Base-by-base conservation (phyloP, 2,329 filamentous ascomycete genomes). In the Phaeosphaeria sp. region DNA sequence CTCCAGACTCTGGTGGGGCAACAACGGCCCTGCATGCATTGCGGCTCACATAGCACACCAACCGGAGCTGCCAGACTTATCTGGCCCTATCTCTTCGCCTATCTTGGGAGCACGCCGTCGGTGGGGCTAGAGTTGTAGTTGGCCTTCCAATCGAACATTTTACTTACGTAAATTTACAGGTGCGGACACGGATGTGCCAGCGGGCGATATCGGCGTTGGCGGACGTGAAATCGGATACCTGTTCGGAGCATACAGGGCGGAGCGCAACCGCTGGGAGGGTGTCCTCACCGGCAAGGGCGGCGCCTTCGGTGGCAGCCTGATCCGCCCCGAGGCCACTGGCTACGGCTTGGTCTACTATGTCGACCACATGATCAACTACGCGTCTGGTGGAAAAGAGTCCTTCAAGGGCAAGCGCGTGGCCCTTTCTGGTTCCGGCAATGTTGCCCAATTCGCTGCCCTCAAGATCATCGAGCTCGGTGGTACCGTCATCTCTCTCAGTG, bases 401-500 rank as follows among this genome's bases (percentile, higher is more conserved):
- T 96, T 96, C 83, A 81, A 86, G 63, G 94, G 93, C 81, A 98
- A 98, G 87, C 90, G 89, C 59, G 95, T 98, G 56, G 92, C 94
- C 79, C 90, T 99, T 79, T 97, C 95, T 46, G 95, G 95, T 64
- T 97, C 94, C 58, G 95, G 95, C 68, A 99, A 99, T 83, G 95
- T 98, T 54, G 95, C 95, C 30, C 95, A 98, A 84, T 98, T 95
- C 83, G 94, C 94, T 30, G 95, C 94, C 0, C 90, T 98, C 70
- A 98, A 98, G 84, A 89, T 89, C 76, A 95, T 98, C 72, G 93
- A 98, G 85, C 92, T 98, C 69, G 95, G 95, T 72, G 95, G 90
- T 63, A 94, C 87, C 56, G 92, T 99, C 70, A 84, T 97, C 74
- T 97, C 94, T 43, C 88, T 99, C 56, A 97, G 93, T 72, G 95